phyloP scores from a whole-genome alignment of 768 basidiomycete species.

The Podaxis sp. region DNA sequence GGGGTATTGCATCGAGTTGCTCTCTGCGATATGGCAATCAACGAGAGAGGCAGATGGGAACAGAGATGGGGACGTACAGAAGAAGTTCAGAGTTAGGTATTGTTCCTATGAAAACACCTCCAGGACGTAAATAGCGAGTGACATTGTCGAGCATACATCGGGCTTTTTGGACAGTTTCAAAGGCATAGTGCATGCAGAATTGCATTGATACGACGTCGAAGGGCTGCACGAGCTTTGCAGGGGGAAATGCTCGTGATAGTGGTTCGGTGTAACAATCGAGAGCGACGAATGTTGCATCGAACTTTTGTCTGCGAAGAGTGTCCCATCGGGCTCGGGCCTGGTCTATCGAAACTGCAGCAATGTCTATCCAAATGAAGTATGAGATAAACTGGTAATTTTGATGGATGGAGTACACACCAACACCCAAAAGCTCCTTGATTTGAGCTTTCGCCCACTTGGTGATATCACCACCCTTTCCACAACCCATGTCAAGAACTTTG shows the following conservation, averaged over 20 bases:
- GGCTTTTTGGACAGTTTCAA: constrained; percentile 85
- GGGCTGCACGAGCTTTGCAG: constrained; percentile 56
- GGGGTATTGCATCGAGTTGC: constrained; percentile 68
- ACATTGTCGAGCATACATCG: constrained; percentile 94
- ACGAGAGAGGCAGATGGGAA: constrained; percentile 10
- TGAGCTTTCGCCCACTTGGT: constrained; percentile 92
- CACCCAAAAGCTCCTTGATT: constrained; percentile 74
- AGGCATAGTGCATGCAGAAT: constrained; percentile 99
- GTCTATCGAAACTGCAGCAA: constrained; percentile 83
- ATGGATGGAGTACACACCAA: constrained; percentile 51
- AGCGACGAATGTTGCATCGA: constrained; percentile 80
- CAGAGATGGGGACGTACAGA: constrained; percentile 54
- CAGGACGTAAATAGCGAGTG: constrained; percentile 70
- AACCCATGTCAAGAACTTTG: constrained; percentile 93
- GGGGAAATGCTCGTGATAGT: constrained; percentile 67
- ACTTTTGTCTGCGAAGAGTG: constrained; percentile 48
- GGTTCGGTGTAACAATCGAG: constrained; percentile 86
- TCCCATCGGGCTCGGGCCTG: constrained; percentile 83
- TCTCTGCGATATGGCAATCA: constrained; percentile 43
- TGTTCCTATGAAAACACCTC: constrained; percentile 96
- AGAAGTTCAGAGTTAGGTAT: constrained; percentile 87
- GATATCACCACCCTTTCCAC: constrained; percentile 98
- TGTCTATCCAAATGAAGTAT: constrained; percentile 51
- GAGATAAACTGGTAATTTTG: not conserved
- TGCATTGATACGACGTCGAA: constrained; percentile 99